phyloP scores from a whole-genome alignment of 2,329 filamentous ascomycete genomes.

The Metarhizium album region DNA sequence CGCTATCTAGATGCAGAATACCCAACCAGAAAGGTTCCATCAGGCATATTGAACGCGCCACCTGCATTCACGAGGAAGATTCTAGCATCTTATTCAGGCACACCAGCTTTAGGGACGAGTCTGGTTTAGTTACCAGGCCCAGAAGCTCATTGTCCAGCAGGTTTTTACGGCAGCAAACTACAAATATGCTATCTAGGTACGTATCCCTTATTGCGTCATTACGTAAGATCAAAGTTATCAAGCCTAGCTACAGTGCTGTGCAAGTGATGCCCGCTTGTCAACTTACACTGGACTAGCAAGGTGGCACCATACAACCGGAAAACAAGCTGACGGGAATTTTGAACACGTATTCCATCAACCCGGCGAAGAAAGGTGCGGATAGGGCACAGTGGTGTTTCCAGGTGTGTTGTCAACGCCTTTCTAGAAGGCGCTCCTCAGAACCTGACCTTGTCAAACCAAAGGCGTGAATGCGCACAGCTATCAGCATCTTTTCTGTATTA shows the following conservation, averaged over 20 bases:
- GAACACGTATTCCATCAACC: constrained; percentile 78
- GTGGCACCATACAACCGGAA: constrained; percentile 84
- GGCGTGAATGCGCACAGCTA: constrained; percentile 92
- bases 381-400: constrained; percentile 86
- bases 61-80: constrained; percentile 94
- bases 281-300: constrained; percentile 40
- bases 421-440: background rate
- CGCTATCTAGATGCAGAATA: constrained; percentile 87
- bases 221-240: constrained; percentile 28
- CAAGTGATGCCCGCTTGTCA: background rate
- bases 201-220: constrained; percentile 3
- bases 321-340: constrained; percentile 87
- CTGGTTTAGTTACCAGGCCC: constrained; percentile 59
- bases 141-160: constrained; percentile 65
- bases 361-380: constrained; percentile 72
- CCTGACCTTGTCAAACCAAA: background rate
- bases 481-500: constrained; percentile 88
- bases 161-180: constrained; percentile 96
- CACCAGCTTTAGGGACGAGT: constrained; percentile 86
- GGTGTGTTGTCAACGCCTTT: background rate
- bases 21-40: constrained; percentile 67
- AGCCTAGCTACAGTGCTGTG: constrained; percentile 45
- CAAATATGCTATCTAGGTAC: constrained; percentile 55
- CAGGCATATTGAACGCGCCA: constrained; percentile 80
- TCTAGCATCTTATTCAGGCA: constrained; percentile 89